Evolutionary conservation across 2,329 filamentous ascomycete species (phyloP), one percentile per base, ranked within the genome.

Genomic region (Talaromyces sp.): DNA sequence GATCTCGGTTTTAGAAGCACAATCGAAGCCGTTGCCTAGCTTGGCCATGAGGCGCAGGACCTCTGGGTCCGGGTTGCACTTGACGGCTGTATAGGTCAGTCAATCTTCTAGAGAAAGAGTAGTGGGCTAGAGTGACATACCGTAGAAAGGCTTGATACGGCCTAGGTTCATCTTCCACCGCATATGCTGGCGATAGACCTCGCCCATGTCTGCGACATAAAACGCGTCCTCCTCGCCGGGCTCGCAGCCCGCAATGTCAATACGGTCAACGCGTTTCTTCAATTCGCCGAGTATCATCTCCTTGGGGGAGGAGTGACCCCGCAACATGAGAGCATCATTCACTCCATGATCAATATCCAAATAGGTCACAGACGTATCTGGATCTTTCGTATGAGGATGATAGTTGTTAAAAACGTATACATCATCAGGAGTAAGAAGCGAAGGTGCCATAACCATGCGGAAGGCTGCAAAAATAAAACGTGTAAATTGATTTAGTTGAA

Each of bases 151-250:
- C 82, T 93, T 95, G 79, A 99, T 91, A 72, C 94, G 90, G 71
- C 89, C 87, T 75, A 99, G 84, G 77, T 96, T 94, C 84, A 89
- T 87, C 87, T 97, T 98, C 95, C 95, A 99, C 81, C 94, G 91
- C 78, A 98, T 84, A 75, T 98, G 94, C 87, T 99, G 95, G 81
- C 95, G 92, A 82, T 99, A 99, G 77, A 99, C 91, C 83, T 98
- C 93, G 80, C 95, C 95, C 74, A 99, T 88, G 83, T 99, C 95
- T 74, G 93, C 94, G 73, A 99, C 93, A 81, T 96, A 99, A 82
- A 99, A 99, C 66, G 95, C 90, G 81, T 98, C 95, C 82, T 99
- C 95, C 65, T 96, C 95, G 71, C 95, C 95, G 60, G 93, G 87
- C 70, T 91, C 90, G 82, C 95, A 99, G 73, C 85, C 85, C 77